Base-by-base conservation (phyloP, 805 yeast species). In the Candida dajiaensis region DNA sequence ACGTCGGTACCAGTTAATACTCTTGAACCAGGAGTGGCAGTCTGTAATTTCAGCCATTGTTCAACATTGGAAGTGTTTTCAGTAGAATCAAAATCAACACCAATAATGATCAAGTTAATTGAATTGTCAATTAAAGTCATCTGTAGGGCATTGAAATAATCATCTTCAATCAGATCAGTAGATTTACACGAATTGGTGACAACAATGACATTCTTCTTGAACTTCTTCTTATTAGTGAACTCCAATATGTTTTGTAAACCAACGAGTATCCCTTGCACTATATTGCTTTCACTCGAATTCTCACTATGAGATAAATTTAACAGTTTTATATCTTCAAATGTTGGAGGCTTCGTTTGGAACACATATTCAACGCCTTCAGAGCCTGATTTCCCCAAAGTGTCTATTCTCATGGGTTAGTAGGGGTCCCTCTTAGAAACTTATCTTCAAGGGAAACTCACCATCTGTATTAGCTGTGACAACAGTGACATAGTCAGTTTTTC, bases 401-500 rank as follows among this genome's bases (percentile, higher is more conserved):
- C 36, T 39, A 4, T 33, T 12, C 15, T 28, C 18, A 38, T 25
- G 9, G 2, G 29, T 38, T 18, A 38, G 41, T 38, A 13, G 4
- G 4, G 9, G 19, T 23, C 23, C 8, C 8, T 8, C 23, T 22
- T 22, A 5, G 23, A 22, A 6, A 22, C 18, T 40, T 19, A 19
- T 10, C 19, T 23, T 38, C 38, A 43, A 25, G 28, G 5, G n/a
- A 33, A 19, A 44, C 45, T 36, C 23, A 42, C 44, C 44, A 22
- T 42, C 44, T 5, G 25, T 12, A 16, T 42, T 35, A 1, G 37
- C 44, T 2, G 33, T 25, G 3, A 42, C 25, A n/a, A 71, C 53
- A 0, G 70, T 61, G 3, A 71, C 62, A 26, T 61, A 57, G 49
- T 74, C 78, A 1, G 75, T 70, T 50, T 69, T 69, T 23, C 73